Conservation (phyloP, 441 rosid genomes). For the Gossypium schwendimanii region DNA sequence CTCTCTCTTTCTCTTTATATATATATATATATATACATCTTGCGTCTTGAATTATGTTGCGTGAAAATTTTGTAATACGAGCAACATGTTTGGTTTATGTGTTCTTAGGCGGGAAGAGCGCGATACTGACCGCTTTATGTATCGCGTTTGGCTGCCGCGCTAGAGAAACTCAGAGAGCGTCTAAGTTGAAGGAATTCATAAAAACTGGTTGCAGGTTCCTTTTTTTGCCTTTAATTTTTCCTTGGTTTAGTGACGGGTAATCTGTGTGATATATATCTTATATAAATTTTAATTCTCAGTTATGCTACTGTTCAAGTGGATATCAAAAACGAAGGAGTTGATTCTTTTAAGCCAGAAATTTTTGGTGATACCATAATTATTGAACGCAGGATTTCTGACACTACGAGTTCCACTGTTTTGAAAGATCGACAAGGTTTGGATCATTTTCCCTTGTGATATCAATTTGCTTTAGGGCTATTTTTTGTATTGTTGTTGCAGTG, state of each 20-base stretch:
- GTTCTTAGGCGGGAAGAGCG: conserved; percentile 80
- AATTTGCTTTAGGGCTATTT: background rate
- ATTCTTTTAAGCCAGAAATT: conserved; percentile 60
- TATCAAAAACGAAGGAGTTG: conserved; percentile 65
- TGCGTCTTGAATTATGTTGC: background rate
- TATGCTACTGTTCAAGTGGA: conserved; percentile 60
- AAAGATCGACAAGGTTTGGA: conserved; percentile 62
- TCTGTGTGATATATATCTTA: background rate
- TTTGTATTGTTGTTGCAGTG: too few relatives aligned
- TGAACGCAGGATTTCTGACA: conserved; percentile 67
- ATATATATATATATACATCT: background rate
- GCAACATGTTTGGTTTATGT: conserved; percentile 2
- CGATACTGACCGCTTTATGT: conserved; percentile 79
- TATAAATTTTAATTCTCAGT: conserved; percentile 29
- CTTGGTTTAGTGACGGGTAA: background rate
- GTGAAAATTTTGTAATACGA: background rate
- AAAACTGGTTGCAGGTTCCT: conserved; percentile 83
- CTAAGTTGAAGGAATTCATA: conserved; percentile 71
- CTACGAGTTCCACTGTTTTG: conserved; percentile 44
- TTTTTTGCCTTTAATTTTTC: background rate
- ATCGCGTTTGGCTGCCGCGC: conserved; percentile 91
- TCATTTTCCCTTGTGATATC: background rate
- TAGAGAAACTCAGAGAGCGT: conserved; percentile 79
- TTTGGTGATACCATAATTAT: conserved; percentile 58
- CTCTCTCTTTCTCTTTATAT: background rate